phyloP scores from a whole-genome alignment of 306 rosid species.

The Castanospermum australe region DNA sequence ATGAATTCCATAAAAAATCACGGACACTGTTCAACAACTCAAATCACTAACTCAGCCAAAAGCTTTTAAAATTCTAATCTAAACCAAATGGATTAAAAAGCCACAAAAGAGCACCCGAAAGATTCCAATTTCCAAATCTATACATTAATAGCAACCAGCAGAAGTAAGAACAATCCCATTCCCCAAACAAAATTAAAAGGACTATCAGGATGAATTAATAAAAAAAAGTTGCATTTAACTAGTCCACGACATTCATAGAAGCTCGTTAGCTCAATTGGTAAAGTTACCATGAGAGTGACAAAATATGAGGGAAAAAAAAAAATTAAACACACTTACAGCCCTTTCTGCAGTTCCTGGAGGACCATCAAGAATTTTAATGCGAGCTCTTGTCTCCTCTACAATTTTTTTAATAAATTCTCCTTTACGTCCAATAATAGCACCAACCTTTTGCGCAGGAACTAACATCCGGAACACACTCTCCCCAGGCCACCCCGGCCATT shows the following conservation, averaged over 20 bases:
- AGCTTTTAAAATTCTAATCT: not conserved
- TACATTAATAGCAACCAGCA: not conserved
- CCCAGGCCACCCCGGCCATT: slow-evolving; percentile 99
- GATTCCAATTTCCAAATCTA: slow-evolving; percentile 21
- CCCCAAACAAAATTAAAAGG: not conserved
- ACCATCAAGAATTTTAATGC: slow-evolving; percentile 95
- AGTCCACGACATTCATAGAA: not conserved
- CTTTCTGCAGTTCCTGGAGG: slow-evolving; percentile 97
- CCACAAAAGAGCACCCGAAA: not conserved
- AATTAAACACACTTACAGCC: slow-evolving; percentile 73
- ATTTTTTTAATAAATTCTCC: slow-evolving; percentile 93
- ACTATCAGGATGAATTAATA: not conserved
- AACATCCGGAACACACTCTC: slow-evolving; percentile 96
- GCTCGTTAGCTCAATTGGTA: not conserved
- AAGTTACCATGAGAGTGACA: not conserved
- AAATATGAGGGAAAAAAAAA: not conserved
- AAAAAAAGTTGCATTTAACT: not conserved
- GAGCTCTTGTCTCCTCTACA: slow-evolving; percentile 94
- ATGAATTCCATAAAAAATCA: not conserved
- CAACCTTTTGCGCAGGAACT: slow-evolving; percentile 95
- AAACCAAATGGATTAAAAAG: not conserved
- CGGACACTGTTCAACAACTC: not conserved
- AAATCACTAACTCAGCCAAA: not conserved
- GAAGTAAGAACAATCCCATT: not conserved
- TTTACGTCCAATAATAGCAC: slow-evolving; percentile 95